Evolutionary conservation across 306 rosid species (phyloP).

Genomic region (Quercus ilex): DNA sequence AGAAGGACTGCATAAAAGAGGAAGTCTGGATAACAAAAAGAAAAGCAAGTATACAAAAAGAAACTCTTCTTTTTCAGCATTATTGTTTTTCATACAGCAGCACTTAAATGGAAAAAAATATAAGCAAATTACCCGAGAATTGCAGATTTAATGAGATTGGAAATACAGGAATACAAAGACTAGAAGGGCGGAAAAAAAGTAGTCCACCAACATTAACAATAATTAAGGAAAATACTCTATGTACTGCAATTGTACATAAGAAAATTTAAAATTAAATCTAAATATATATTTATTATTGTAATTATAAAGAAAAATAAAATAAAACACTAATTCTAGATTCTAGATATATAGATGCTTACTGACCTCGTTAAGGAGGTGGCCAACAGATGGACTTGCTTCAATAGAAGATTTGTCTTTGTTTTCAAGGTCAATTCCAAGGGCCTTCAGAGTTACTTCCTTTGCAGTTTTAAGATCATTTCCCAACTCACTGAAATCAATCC

Average conservation of each 20-base stretch:
- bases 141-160: not conserved
- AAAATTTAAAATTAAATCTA: not conserved
- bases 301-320: too few relatives aligned
- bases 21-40: slow-evolving; percentile 13
- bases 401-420: slow-evolving; percentile 65
- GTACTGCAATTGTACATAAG: not conserved
- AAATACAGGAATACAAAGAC: not conserved
- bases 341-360: slow-evolving; percentile 18
- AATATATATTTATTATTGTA: too few relatives aligned
- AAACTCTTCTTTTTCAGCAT: not conserved
- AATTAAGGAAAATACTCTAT: not conserved
- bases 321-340: not conserved
- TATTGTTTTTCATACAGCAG: slow-evolving; percentile 7
- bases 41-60: not conserved
- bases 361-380: slow-evolving; percentile 89
- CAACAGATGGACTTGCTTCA: slow-evolving; percentile 69
- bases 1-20: slow-evolving; percentile 15
- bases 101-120: not conserved
- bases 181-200: not conserved
- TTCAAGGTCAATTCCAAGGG: slow-evolving; percentile 59
- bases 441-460: slow-evolving; percentile 56
- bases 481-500: slow-evolving; percentile 62
- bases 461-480: slow-evolving; percentile 65
- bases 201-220: not conserved
- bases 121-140: slow-evolving; percentile 12